phyloP scores from a whole-genome alignment of 768 basidiomycete species.

The Tubosaeta sp. region DNA sequence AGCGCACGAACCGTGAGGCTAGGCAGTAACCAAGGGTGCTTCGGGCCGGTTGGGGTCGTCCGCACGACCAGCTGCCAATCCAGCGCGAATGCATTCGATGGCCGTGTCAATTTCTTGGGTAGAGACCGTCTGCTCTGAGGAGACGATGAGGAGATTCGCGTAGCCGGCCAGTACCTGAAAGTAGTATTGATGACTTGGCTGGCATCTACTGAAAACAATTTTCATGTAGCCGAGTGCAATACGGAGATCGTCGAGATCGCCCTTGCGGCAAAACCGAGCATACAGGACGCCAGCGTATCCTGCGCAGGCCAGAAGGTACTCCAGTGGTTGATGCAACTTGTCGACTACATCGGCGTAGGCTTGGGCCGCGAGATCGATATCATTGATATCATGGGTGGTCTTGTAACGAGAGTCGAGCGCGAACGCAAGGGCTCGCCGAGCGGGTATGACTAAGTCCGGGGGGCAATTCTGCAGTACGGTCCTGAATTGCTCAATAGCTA shows the following conservation, averaged over 20 bases:
- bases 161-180: background rate
- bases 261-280: slow-evolving; percentile 7
- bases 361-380: slow-evolving; percentile 9
- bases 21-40: slow-evolving; percentile 13
- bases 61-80: slow-evolving; percentile 4
- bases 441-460: background rate
- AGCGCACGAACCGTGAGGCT: slow-evolving; percentile 14
- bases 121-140: slow-evolving; percentile 8
- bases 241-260: slow-evolving; percentile 10
- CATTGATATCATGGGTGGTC: slow-evolving; percentile 10
- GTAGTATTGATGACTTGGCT: slow-evolving; percentile 5
- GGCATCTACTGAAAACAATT: slow-evolving; percentile 1
- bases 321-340: slow-evolving; percentile 1
- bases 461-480: slow-evolving; percentile 5
- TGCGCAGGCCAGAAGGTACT: slow-evolving; percentile 3
- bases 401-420: slow-evolving; percentile 11
- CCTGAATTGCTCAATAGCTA: slow-evolving; percentile 13
- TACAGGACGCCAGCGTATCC: slow-evolving; percentile 6
- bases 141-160: slow-evolving; percentile 10
- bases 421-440: slow-evolving; percentile 2
- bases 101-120: slow-evolving; percentile 16
- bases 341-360: slow-evolving; percentile 10
- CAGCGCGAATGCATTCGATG: slow-evolving; percentile 5
- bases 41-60: background rate
- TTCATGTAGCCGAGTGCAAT: slow-evolving; percentile 9